phyloP scores from a whole-genome alignment of 768 basidiomycete species.

The Naganishia vishniacii region DNA sequence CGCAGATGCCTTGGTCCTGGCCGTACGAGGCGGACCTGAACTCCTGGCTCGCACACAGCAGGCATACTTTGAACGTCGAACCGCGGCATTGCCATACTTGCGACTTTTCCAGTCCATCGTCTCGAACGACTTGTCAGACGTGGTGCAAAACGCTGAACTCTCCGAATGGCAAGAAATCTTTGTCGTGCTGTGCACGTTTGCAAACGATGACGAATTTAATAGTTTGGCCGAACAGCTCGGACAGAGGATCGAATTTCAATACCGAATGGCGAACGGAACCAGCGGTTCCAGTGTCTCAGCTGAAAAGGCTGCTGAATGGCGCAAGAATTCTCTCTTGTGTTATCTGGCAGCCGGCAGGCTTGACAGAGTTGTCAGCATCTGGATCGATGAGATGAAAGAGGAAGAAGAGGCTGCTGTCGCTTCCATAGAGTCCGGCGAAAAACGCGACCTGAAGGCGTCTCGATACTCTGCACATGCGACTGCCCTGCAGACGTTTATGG shows the following conservation, averaged over 20 bases:
- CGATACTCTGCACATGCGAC: conserved; percentile 54
- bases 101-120: conserved; percentile 92
- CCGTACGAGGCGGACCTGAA: conserved; percentile 82
- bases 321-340: conserved; percentile 85
- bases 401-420: conserved; percentile 61
- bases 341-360: conserved; percentile 86
- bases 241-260: conserved; percentile 80
- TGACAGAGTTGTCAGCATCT: conserved; percentile 81
- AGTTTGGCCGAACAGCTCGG: conserved; percentile 88
- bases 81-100: conserved; percentile 72
- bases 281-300: conserved; percentile 48
- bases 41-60: conserved; percentile 82
- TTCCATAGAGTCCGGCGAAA: conserved; percentile 23
- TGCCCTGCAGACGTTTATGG: conserved; percentile 86
- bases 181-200: conserved; percentile 92
- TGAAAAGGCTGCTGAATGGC: conserved; percentile 52
- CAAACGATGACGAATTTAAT: conserved; percentile 73
- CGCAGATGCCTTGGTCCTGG: conserved; percentile 89
- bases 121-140: conserved; percentile 81
- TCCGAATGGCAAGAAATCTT: conserved; percentile 95
- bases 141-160: conserved; percentile 92
- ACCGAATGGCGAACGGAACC: conserved; percentile 54
- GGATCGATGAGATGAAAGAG: conserved; percentile 81
- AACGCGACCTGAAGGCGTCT: conserved; percentile 6
- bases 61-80: conserved; percentile 82